Percentiles rank a stretch among this genome's conserved stretches.
Evolutionary conservation across 192 early-diverging fungal species (phyloP).

Genomic region (Backusella australiensis): DNA sequence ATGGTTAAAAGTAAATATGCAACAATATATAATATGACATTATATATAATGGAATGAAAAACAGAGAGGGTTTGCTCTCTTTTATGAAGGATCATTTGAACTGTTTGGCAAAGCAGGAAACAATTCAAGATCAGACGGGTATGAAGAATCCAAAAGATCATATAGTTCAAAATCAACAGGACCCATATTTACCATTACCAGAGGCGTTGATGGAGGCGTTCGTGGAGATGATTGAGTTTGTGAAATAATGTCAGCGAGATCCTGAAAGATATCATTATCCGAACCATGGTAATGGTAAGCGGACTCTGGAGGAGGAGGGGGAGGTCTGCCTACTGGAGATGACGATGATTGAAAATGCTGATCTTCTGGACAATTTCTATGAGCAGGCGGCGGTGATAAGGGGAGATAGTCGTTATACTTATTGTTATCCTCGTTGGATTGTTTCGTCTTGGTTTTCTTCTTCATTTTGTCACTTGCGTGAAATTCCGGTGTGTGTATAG

Average conservation of each 20-base stretch:
- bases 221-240: not conserved
- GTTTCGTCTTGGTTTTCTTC: not conserved
- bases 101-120: not conserved
- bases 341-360: not conserved
- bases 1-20: not conserved
- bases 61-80: not conserved
- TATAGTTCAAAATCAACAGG: not conserved
- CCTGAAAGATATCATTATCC: not conserved
- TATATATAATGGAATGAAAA: not conserved
- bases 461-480: constrained; percentile 4
- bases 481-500: not conserved
- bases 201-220: not conserved
- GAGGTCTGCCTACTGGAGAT: not conserved
- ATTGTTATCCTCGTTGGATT: not conserved
- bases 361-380: not conserved
- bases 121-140: not conserved
- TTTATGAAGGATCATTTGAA: not conserved
- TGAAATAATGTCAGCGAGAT: not conserved
- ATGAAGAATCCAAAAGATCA: not conserved
- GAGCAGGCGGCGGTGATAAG: not conserved
- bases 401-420: not conserved
- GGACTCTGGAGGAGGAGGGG: not conserved
- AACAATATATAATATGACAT: not conserved
- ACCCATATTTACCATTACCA: not conserved
- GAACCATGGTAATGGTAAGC: not conserved